Evolutionary conservation across 2,329 filamentous ascomycete genomes (phyloP), one percentile per base, ranked within the genome.

Genomic region (Periglandula ipomoeae): DNA sequence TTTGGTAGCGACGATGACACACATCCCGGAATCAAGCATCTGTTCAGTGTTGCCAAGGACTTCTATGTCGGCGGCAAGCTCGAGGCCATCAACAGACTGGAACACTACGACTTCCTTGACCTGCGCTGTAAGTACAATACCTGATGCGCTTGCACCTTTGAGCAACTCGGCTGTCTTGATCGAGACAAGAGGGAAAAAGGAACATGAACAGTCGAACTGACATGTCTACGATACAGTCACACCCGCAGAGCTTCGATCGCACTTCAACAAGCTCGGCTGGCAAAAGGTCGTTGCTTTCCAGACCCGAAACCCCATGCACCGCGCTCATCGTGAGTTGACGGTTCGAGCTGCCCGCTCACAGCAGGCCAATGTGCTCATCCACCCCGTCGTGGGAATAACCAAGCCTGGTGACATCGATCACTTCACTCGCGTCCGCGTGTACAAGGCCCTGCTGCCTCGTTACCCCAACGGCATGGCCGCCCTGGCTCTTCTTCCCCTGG

Each of bases 191-290:
- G 2, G 6, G 23, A 4, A 23, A 39, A n/a, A 27, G 11, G n/a
- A 13, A 27, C 9, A 30, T 9, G 17, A 30, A 7, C 10, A 32
- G 22, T 22, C 5, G 4, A 10, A 10, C 37, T 46, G 35, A 46
- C 44, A n/a, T 17, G 15, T 11, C 11, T 50, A 59, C 5, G 19
- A 38, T 17, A 15, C 44, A 89, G 86, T 91, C 73, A 94, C 93
- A 10, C 93, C 93, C 55, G 85, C 93, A 44, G 93, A 98, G 74
- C 79, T 98, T 61, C 88, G 93, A 61, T 76, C 88, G 56, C 91
- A 97, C 78, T 98, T 98, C 66, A 93, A 97, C 79, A 98, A 98
- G 81, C 89, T 98, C 61, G 93, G 93, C 72, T 98, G 93, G 93
- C 84, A 87, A 70, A 85, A 85, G 69, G 91, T 98, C 59, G 93